A percentile compares a stretch with the other conserved stretches of the same genome.
phyloP scores from a whole-genome alignment of 2,329 filamentous ascomycete species.

The Dactylonectria macrodidyma region DNA sequence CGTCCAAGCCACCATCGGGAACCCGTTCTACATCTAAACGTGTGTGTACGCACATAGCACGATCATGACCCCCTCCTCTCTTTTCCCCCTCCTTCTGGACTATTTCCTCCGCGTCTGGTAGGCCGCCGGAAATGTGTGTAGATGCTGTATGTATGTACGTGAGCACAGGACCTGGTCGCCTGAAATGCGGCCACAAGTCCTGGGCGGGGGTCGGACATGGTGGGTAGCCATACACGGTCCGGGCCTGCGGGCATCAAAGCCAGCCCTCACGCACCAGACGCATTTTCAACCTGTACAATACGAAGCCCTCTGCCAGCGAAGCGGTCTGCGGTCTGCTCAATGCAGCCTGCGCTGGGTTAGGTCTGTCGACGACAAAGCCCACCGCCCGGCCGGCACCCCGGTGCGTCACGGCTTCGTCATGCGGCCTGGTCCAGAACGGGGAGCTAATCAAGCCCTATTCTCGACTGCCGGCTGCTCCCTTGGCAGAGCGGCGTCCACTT shows the following conservation, averaged over 20 bases:
- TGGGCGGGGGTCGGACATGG: slow-evolving; percentile 29
- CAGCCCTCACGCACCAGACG: slow-evolving; percentile 32
- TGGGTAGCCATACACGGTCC: slow-evolving; percentile 36
- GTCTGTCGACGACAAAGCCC: slow-evolving; percentile 30
- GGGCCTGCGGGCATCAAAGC: slow-evolving; percentile 30
- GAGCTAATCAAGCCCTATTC: slow-evolving; percentile 11
- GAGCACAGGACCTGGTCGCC: slow-evolving; percentile 44
- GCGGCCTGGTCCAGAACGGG: slow-evolving; percentile 9
- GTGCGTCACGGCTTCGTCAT: slow-evolving; percentile 25
- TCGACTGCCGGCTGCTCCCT: slow-evolving; percentile 18
- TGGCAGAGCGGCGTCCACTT: neutral
- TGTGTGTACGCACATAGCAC: slow-evolving; percentile 17
- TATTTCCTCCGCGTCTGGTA: slow-evolving; percentile 23
- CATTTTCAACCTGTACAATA: slow-evolving; percentile 32
- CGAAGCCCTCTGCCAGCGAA: slow-evolving; percentile 33
- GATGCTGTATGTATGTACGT: slow-evolving; percentile 28
- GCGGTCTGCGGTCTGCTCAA: slow-evolving; percentile 33
- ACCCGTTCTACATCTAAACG: slow-evolving; percentile 21
- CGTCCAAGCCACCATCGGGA: slow-evolving; percentile 32
- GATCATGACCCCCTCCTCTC: slow-evolving; percentile 24
- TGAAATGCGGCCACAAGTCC: slow-evolving; percentile 42
- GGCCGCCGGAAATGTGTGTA: slow-evolving; percentile 21
- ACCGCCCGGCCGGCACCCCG: slow-evolving; percentile 12
- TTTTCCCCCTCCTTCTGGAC: slow-evolving; percentile 22
- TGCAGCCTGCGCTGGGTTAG: slow-evolving; percentile 34